These are phyloP conservation scores for Stachybotrys chartarum DNA, from an alignment of 2,329 filamentous ascomycete genomes.

Conservation along the genomic window DNA sequence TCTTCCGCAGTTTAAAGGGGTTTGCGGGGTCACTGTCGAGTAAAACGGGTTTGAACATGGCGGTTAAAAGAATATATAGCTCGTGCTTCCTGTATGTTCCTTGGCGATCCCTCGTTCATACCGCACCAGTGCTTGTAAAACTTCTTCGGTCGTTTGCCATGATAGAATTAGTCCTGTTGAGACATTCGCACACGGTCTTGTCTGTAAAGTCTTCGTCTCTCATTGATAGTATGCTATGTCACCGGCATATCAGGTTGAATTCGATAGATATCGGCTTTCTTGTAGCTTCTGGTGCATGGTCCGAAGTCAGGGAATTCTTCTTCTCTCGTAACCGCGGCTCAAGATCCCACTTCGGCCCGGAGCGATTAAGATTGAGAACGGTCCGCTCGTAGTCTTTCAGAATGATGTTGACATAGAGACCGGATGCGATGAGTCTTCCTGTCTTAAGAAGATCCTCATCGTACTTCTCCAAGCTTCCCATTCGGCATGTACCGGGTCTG, in stretches of 20 bases:
- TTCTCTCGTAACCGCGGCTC: constrained; percentile 19
- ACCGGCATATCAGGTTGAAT: constrained; percentile 47
- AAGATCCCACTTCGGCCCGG: constrained; percentile 18
- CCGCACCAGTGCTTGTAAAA: neutral
- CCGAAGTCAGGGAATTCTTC: constrained; percentile 5
- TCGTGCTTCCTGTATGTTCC: neutral
- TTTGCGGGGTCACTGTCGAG: neutral
- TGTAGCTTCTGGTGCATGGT: neutral
- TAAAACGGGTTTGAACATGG: neutral
- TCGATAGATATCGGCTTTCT: constrained; percentile 43
- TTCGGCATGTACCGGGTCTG: constrained; percentile 32
- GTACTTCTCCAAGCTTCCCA: constrained; percentile 12
- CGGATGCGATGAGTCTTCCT: constrained; percentile 41
- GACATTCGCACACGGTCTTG: constrained; percentile 1
- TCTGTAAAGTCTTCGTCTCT: constrained; percentile 33
- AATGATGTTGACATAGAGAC: constrained; percentile 46
- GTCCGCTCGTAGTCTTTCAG: constrained; percentile 46
- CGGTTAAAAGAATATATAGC: neutral
- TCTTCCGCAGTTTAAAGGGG: neutral
- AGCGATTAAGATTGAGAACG: constrained; percentile 33
- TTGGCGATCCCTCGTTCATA: neutral
- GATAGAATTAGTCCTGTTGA: neutral
- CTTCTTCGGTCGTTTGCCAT: neutral
- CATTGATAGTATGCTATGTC: constrained; percentile 35
- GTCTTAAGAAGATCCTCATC: constrained; percentile 30